phyloP scores from a whole-genome alignment of 163 green algal genomes.

The Coccomyxa subellipsoidea region DNA sequence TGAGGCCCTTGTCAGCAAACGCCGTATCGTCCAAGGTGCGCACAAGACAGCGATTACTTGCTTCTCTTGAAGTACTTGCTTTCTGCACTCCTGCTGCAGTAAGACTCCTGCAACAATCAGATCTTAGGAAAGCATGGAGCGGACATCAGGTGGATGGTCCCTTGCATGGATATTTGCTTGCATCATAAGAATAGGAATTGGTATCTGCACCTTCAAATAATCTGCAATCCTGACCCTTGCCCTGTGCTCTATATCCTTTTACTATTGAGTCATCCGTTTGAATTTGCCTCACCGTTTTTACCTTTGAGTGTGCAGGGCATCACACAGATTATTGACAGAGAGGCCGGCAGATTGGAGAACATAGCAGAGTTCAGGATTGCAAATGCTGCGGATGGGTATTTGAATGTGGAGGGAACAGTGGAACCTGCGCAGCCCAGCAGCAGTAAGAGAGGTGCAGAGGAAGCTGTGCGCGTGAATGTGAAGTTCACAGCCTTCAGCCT shows the following conservation, averaged over 20 bases:
- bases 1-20: constrained; percentile 10
- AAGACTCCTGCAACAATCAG: too few species aligned
- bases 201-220: too few species aligned
- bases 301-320: constrained; percentile 18
- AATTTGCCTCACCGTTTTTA: too few species aligned
- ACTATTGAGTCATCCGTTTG: too few species aligned
- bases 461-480: constrained; percentile 16
- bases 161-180: too few species aligned
- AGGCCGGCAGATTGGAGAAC: constrained; percentile 14
- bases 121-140: too few species aligned
- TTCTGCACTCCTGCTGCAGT: background rate
- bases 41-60: background rate
- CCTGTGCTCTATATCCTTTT: too few species aligned
- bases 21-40: constrained; percentile 9
- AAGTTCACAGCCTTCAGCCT: constrained; percentile 23
- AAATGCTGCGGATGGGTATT: constrained; percentile 9
- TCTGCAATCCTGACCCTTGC: too few species aligned
- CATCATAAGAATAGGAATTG: too few species aligned
- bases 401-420: constrained; percentile 19
- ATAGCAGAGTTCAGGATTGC: constrained; percentile 24
- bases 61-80: background rate
- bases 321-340: constrained; percentile 21
- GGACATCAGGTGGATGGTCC: too few species aligned
- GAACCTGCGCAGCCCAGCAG: background rate
- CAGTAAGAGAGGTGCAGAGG: background rate